Percentiles rank a stretch among this genome's conserved stretches.
Evolutionary conservation across 306 rosid species (phyloP).

Genomic region (Styphnolobium japonicum): DNA sequence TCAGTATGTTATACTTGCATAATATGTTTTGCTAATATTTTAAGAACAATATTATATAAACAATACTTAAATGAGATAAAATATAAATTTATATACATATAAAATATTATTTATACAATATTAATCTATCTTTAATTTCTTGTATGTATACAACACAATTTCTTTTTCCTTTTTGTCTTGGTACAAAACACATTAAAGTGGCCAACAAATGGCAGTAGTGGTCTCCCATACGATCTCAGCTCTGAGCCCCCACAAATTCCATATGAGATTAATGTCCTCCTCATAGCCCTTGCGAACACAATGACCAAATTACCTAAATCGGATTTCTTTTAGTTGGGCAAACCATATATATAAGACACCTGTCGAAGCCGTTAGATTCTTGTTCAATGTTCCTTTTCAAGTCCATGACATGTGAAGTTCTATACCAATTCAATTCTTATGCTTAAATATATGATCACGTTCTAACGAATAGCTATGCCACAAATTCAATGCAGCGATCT

Average conservation of each 20-base stretch:
- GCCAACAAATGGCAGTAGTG: background rate
- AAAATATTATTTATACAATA: no score
- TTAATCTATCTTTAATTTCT: no score
- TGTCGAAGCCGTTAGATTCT: background rate
- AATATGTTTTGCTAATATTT: no score
- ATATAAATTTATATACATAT: no score
- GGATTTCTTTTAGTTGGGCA: background rate
- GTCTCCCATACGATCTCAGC: background rate
- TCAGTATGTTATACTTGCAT: no score
- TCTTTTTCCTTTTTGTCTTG: no score
- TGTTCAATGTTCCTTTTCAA: background rate
- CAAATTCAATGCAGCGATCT: background rate
- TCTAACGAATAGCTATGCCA: slow-evolving; percentile 3
- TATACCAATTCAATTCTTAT: background rate
- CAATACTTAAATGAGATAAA: no score
- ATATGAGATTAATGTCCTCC: background rate
- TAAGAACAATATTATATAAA: no score
- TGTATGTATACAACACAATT: no score
- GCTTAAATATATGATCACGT: slow-evolving; percentile 9
- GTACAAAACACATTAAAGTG: background rate
- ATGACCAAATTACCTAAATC: background rate
- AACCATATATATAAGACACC: background rate
- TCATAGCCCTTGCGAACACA: background rate
- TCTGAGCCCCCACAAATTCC: background rate
- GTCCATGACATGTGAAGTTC: background rate